Evolutionary conservation across 345 rosid genomes (phyloP).

Genomic region (Eucalyptus caleyi): DNA sequence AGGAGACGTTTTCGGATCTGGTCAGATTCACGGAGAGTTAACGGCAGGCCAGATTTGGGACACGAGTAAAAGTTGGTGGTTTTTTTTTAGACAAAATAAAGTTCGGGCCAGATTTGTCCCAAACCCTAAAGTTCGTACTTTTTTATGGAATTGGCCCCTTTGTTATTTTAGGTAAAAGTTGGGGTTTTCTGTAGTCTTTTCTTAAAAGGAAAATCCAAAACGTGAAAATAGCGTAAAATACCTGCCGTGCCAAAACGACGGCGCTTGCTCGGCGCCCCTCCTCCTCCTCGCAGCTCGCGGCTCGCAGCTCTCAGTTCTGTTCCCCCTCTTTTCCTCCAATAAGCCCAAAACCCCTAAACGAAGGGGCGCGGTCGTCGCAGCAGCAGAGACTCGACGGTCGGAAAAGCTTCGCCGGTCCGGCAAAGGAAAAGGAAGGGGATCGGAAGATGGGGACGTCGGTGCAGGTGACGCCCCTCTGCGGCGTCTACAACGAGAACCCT

Average conservation of each 20-base stretch:
- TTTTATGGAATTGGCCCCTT: too few relatives aligned
- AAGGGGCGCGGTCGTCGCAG: background rate
- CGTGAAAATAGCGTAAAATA: background rate
- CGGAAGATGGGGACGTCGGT: conserved; percentile 85
- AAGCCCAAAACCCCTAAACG: background rate
- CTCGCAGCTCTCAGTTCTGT: background rate
- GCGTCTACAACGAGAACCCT: conserved; percentile 93
- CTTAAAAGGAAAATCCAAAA: background rate
- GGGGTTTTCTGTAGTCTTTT: too few relatives aligned
- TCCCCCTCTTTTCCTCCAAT: background rate
- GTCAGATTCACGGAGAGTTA: too few relatives aligned
- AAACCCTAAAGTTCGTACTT: too few relatives aligned
- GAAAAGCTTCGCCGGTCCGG: background rate
- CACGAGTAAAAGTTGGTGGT: too few relatives aligned
- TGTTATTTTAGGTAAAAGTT: too few relatives aligned
- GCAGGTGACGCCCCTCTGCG: conserved; percentile 71
- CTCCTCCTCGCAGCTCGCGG: background rate
- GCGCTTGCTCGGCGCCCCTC: background rate
- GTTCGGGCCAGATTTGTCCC: too few relatives aligned
- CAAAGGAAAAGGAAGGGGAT: background rate
- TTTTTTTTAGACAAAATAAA: too few relatives aligned
- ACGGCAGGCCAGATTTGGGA: too few relatives aligned
- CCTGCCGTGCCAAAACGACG: background rate
- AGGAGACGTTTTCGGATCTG: too few relatives aligned
- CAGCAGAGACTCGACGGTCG: background rate